A percentile compares a stretch with the other conserved stretches of the same genome.
These are phyloP conservation scores for Dendrobium catenatum DNA, from an alignment of 106 monocot species.

Conservation along the genomic window DNA sequence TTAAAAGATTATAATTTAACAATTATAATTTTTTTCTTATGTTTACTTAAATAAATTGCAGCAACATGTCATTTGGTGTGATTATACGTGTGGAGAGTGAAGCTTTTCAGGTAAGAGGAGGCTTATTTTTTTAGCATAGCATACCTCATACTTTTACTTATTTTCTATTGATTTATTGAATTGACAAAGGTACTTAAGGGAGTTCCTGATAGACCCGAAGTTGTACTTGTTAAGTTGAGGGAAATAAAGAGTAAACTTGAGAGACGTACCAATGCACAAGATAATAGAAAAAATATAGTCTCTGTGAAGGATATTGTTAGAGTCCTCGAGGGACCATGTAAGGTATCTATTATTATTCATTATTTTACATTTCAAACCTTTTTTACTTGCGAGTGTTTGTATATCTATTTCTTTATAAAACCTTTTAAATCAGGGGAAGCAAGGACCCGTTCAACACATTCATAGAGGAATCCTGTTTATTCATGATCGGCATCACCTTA, in stretches of 20 bases:
- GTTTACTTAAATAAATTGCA: constrained; percentile 25
- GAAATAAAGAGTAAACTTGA: constrained; percentile 94
- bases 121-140: not conserved
- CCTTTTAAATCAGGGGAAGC: constrained; percentile 61
- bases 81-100: constrained; percentile 91
- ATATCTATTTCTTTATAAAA: not conserved
- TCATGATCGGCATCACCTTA: constrained; percentile 92
- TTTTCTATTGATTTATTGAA: constrained; percentile 5
- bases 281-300: constrained; percentile 53
- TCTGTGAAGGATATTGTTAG: constrained; percentile 83
- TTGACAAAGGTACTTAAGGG: constrained; percentile 84
- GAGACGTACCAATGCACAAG: constrained; percentile 62
- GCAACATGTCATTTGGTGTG: constrained; percentile 85
- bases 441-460: constrained; percentile 94
- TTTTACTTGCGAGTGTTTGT: not conserved
- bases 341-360: constrained; percentile 30
- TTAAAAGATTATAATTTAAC: not conserved
- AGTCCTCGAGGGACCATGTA: constrained; percentile 84
- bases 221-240: constrained; percentile 72
- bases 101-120: constrained; percentile 67
- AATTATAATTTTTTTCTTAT: constrained; percentile 3
- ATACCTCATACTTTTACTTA: not conserved
- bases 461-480: constrained; percentile 83
- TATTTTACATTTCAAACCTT: not conserved
- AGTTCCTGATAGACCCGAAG: constrained; percentile 92